Base-by-base conservation (phyloP, 371 early-diverging fungal genomes). In the Syncephalastrum racemosum region DNA sequence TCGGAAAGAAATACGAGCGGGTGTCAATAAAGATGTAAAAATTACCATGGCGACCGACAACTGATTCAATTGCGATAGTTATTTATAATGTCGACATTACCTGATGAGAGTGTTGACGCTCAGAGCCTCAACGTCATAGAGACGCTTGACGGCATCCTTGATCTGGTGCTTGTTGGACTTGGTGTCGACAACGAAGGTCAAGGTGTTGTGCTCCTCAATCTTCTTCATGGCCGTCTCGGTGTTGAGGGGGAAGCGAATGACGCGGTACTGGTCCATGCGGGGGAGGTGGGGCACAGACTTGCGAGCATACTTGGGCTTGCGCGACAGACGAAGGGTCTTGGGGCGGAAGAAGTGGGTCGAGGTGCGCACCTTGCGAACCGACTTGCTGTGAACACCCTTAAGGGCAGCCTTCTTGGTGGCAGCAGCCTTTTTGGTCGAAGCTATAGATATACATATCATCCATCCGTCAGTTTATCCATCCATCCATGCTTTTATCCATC, bases 221-320 rank as follows among this genome's bases (percentile, higher is more conserved):
- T 93, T 92, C 87, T 95, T 94, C 94, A 98, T 97, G 80, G 99
- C 96, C 39, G 92, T 88, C 82, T 99, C 99, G 71, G 96, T 97
- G 88, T 92, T 96, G 58, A 98, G 82, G 50, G 98, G 98, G 83
- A 87, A 84, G 73, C 88, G 89, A 70, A 99, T 81, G 72, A 98
- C 81, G 71, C 82, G 84, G 89, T 90, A 94, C 75, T 92, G 88
- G 77, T 95, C 96, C 67, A 89, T 77, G 59, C 84, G 79, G 57
- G 90, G 84, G 47, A 75, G 71, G 64, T 90, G 84, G 65, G 91
- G 85, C 53, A 94, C 82, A 27, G 95, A 88, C 83, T 89, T 90
- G 79, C 97, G 93, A 56, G 86, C 77, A 83, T 97, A 96, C 88
- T 92, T 91, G 79, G 97, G 96, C 59, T 67, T 75, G 65, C 96